These are phyloP conservation scores for Ophiostoma ips DNA, from an alignment of 2,329 filamentous ascomycete genomes.

Conservation along the genomic window DNA sequence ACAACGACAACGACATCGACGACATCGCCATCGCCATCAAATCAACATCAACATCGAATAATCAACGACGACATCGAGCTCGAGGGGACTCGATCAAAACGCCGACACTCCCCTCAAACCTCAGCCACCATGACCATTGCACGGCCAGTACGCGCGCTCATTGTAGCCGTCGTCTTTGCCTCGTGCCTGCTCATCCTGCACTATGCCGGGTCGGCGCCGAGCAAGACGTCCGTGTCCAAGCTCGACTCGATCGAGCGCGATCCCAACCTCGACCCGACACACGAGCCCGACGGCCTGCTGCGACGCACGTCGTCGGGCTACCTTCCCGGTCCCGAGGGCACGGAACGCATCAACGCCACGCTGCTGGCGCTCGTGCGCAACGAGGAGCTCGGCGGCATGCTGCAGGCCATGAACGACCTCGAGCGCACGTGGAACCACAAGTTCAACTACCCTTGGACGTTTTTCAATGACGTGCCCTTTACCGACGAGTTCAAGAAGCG, in stretches of 20 bases:
- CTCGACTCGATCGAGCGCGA: slow-evolving; percentile 47
- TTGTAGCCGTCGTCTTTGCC: slow-evolving; percentile 50
- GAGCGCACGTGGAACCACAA: slow-evolving; percentile 96
- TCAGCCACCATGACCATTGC: slow-evolving; percentile 58
- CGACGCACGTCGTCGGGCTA: slow-evolving; percentile 66
- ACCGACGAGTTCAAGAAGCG: slow-evolving; percentile 80
- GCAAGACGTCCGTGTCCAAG: slow-evolving; percentile 25
- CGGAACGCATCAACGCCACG: slow-evolving; percentile 83
- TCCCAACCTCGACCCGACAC: slow-evolving; percentile 74
- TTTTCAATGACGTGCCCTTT: slow-evolving; percentile 95
- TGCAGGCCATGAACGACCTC: slow-evolving; percentile 79
- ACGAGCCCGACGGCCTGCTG: slow-evolving; percentile 67
- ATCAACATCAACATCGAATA: no score
- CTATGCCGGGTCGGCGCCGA: slow-evolving; percentile 46
- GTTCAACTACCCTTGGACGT: slow-evolving; percentile 99
- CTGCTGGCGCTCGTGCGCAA: slow-evolving; percentile 87
- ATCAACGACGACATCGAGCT: no score
- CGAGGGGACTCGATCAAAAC: no score
- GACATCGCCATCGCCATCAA: no score
- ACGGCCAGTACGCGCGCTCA: slow-evolving; percentile 68
- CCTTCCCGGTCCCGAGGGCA: slow-evolving; percentile 57
- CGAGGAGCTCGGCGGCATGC: slow-evolving; percentile 69
- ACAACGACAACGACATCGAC: no score
- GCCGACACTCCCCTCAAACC: not conserved
- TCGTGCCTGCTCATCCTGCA: slow-evolving; percentile 71